Evolutionary conservation across 345 rosid species (phyloP).

Genomic region (Viola odorata): DNA sequence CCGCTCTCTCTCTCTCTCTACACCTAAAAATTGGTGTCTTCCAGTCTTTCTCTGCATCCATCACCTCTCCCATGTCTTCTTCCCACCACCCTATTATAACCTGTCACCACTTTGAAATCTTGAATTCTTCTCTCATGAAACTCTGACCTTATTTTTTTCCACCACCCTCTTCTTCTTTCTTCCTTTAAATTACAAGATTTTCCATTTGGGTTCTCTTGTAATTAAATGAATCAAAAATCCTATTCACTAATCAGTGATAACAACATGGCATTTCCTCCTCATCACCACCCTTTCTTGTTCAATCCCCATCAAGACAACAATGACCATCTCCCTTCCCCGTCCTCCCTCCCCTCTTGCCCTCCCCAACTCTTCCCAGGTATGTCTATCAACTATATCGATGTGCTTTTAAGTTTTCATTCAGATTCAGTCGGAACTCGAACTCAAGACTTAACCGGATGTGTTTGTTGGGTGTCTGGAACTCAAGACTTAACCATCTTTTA

Average conservation of each 20-base stretch:
- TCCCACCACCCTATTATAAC: constrained; percentile 20
- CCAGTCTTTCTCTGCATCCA: constrained; percentile 27
- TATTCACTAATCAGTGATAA: not conserved
- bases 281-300: constrained; percentile 46
- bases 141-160: not conserved
- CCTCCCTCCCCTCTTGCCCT: constrained; percentile 58
- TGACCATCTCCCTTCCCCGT: constrained; percentile 54
- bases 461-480: not conserved
- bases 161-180: no score
- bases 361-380: constrained; percentile 68
- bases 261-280: constrained; percentile 69
- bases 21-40: constrained; percentile 32
- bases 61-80: constrained; percentile 28
- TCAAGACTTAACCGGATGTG: not conserved
- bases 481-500: not conserved
- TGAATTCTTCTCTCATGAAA: constrained; percentile 6
- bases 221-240: not conserved
- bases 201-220: not conserved
- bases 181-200: not conserved
- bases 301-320: constrained; percentile 54
- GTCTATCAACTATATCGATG: not conserved
- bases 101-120: constrained; percentile 20
- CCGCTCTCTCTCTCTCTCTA: constrained; percentile 10
- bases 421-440: no score
- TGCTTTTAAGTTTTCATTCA: not conserved